Evolutionary conservation across 306 rosid species (phyloP).

Genomic region (Dryas alaskensis): DNA sequence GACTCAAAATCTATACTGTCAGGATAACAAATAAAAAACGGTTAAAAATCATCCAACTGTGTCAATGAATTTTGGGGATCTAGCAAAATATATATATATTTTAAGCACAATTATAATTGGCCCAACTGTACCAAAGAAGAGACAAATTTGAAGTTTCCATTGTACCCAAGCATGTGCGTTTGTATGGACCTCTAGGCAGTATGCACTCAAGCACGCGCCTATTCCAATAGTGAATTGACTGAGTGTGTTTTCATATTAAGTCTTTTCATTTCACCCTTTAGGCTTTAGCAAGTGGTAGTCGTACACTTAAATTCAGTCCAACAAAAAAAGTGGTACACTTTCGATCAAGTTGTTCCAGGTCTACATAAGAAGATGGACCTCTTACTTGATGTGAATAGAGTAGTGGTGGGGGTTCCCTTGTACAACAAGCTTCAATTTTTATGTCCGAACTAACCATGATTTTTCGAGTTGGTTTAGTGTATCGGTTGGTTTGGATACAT

Average conservation of each 20-base stretch:
- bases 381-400: neutral
- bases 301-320: neutral
- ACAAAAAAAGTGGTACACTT: neutral
- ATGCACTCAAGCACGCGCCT: neutral
- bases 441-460: neutral
- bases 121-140: neutral
- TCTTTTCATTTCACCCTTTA: neutral
- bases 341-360: neutral
- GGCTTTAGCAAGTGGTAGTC: neutral
- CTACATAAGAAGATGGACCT: neutral
- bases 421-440: neutral
- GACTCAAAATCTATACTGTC: too few relatives aligned
- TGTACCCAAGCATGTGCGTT: neutral
- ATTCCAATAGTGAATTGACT: too few relatives aligned
- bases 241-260: neutral
- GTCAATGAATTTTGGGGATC: neutral
- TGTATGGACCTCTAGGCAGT: neutral
- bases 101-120: too few relatives aligned
- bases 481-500: too few relatives aligned
- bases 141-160: constrained; percentile 7
- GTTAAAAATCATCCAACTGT: neutral
- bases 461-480: neutral
- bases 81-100: neutral
- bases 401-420: constrained; percentile 3
- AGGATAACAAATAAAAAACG: too few relatives aligned